A percentile compares a stretch with the other conserved stretches of the same genome.
These are phyloP conservation scores for Phytophthora sansomeana DNA, from an alignment of 352 stramenopile genomes.

Conservation along the genomic window DNA sequence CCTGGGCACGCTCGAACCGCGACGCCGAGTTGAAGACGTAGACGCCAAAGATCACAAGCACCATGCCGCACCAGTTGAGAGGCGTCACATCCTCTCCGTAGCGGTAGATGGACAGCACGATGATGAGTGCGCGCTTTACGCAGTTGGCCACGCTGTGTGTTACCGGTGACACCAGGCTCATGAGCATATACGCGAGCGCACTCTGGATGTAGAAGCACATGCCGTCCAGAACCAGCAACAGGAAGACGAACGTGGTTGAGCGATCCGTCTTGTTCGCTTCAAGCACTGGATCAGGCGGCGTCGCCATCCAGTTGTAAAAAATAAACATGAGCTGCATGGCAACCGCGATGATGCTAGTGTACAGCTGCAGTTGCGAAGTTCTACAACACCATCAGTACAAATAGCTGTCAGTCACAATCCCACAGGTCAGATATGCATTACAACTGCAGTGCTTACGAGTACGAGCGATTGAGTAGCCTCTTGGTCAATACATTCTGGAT, in stretches of 20 bases:
- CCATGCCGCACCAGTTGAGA: constrained; percentile 87
- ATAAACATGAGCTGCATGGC: constrained; percentile 88
- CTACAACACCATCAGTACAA: constrained; percentile 32
- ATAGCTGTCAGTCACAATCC: background rate
- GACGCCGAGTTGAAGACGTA: constrained; percentile 87
- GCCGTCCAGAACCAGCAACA: constrained; percentile 71
- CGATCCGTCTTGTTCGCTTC: constrained; percentile 37
- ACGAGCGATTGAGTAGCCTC: constrained; percentile 81
- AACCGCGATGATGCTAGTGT: constrained; percentile 89
- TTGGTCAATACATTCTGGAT: constrained; percentile 94
- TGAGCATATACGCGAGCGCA: constrained; percentile 91
- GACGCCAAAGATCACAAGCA: constrained; percentile 89
- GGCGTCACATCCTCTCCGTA: constrained; percentile 89
- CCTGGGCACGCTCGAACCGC: constrained; percentile 60
- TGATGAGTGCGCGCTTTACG: constrained; percentile 91
- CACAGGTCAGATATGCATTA: background rate
- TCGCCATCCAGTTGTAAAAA: constrained; percentile 66
- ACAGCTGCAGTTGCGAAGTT: constrained; percentile 89
- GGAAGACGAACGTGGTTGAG: constrained; percentile 55
- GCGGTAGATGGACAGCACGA: constrained; percentile 91
- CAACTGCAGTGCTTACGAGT: constrained; percentile 57
- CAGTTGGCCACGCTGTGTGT: constrained; percentile 93
- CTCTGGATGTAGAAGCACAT: constrained; percentile 93
- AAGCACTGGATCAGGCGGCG: constrained; percentile 34
- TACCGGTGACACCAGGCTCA: constrained; percentile 92